phyloP scores from a whole-genome alignment of 768 basidiomycete species.

The Psilocybe tampanensis region DNA sequence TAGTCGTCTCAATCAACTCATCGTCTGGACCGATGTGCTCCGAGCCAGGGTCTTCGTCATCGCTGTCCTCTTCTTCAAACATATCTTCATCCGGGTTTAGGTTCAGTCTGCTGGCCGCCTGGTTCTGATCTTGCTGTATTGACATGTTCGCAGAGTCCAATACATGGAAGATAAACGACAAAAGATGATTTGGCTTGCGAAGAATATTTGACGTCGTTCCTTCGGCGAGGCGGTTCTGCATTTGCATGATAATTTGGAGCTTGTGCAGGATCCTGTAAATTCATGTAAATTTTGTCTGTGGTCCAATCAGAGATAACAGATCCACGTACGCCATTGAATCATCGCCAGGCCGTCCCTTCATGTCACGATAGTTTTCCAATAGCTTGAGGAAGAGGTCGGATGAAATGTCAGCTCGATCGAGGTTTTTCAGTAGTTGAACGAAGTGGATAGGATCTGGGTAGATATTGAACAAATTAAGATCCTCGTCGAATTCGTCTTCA shows the following conservation, averaged over 20 bases:
- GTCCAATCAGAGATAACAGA: not conserved
- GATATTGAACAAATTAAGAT: conserved; percentile 61
- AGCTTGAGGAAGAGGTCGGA: conserved; percentile 75
- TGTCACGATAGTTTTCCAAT: conserved; percentile 67
- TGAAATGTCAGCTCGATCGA: conserved; percentile 70
- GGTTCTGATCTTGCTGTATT: conserved; percentile 18
- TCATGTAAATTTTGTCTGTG: not conserved
- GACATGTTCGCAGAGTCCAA: conserved; percentile 46
- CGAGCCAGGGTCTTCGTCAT: conserved; percentile 51
- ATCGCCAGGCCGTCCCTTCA: conserved; percentile 36
- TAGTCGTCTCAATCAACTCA: conserved; percentile 74
- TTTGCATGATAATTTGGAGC: conserved; percentile 80
- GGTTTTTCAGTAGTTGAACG: conserved; percentile 60
- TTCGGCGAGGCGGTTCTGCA: conserved; percentile 70
- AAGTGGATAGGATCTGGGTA: conserved; percentile 79
- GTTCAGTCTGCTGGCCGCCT: not conserved
- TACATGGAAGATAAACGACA: conserved; percentile 84
- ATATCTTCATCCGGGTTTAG: conserved; percentile 32
- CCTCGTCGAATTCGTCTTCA: conserved; percentile 44
- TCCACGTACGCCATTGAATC: conserved; percentile 55
- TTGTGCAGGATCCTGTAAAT: conserved; percentile 62
- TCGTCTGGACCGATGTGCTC: conserved; percentile 47
- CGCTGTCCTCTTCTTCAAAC: conserved; percentile 56
- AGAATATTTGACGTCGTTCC: conserved; percentile 60
- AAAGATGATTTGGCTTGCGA: conserved; percentile 66